These are phyloP conservation scores for Solanum paucissectum DNA, from an alignment of 257 asterid genomes.

Conservation along the genomic window DNA sequence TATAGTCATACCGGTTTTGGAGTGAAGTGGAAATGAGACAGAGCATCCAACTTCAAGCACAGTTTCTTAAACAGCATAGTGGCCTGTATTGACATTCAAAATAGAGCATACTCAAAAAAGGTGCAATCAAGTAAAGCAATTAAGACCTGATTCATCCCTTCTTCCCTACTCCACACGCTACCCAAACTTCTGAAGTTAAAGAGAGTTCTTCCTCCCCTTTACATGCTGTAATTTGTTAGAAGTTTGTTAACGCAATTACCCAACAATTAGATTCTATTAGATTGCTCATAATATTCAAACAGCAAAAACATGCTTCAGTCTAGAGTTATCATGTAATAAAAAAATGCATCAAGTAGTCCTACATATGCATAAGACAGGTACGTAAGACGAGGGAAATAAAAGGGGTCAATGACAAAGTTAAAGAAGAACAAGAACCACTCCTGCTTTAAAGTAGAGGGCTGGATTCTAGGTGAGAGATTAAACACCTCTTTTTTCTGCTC, in stretches of 20 bases:
- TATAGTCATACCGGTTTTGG: constrained; percentile 76
- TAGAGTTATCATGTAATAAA: neutral
- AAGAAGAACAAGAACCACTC: neutral
- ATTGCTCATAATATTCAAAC: neutral
- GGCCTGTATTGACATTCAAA: constrained; percentile 41
- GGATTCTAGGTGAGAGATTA: neutral
- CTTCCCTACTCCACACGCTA: neutral
- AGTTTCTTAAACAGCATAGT: constrained; percentile 62
- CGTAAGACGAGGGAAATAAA: neutral
- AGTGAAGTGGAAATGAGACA: constrained; percentile 95
- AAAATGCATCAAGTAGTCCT: neutral
- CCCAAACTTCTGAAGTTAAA: neutral
- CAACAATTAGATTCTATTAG: neutral
- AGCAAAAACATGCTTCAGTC: neutral
- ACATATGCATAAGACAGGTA: neutral
- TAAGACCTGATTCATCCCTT: neutral
- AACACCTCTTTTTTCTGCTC: constrained; percentile 88
- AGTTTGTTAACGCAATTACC: neutral
- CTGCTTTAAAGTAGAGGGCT: neutral
- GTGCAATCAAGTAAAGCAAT: neutral
- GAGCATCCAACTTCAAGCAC: constrained; percentile 90
- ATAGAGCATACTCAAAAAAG: neutral
- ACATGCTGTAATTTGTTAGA: neutral
- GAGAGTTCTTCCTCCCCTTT: neutral
- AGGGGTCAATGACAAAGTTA: neutral